phyloP scores from a whole-genome alignment of 371 early-diverging fungal species.

The Mortierella sp. region DNA sequence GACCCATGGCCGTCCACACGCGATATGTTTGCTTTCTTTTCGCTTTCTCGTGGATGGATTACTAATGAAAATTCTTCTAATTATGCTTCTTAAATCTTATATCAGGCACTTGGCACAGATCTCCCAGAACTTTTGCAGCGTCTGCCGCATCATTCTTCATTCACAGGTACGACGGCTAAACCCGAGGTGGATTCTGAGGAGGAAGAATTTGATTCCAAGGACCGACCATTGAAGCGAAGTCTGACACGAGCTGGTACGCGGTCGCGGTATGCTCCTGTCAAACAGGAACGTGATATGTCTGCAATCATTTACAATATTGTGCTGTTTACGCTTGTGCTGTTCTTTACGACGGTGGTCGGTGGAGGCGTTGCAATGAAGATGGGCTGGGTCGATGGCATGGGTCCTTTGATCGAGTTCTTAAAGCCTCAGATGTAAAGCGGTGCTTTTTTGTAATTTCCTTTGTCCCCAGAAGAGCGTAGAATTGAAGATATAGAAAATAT shows the following conservation, averaged over 20 bases:
- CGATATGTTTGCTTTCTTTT: too few relatives aligned
- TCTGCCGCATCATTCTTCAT: conserved; percentile 43
- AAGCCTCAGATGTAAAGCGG: conserved; percentile 1
- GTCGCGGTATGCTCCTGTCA: conserved; percentile 48
- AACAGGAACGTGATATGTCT: conserved; percentile 33
- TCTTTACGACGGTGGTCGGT: conserved; percentile 46
- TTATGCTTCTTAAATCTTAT: background rate
- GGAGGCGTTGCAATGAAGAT: conserved; percentile 39
- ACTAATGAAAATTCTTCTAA: background rate
- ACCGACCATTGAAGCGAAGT: conserved; percentile 10
- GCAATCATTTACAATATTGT: conserved; percentile 40
- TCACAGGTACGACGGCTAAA: conserved; percentile 41
- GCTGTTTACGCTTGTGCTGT: conserved; percentile 33
- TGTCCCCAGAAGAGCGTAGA: background rate
- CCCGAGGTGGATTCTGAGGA: conserved; percentile 38
- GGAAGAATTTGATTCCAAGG: conserved; percentile 14
- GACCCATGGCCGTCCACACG: too few relatives aligned
- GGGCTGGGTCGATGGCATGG: conserved; percentile 42
- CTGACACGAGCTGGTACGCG: conserved; percentile 24
- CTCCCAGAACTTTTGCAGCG: conserved; percentile 51
- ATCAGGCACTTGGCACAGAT: conserved; percentile 55
- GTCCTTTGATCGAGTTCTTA: conserved; percentile 36
- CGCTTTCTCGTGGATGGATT: too few relatives aligned
- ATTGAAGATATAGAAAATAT: background rate
- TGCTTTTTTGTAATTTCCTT: too few relatives aligned